Conservation (phyloP, 331 rosid species). For the Spiraea crenata region DNA sequence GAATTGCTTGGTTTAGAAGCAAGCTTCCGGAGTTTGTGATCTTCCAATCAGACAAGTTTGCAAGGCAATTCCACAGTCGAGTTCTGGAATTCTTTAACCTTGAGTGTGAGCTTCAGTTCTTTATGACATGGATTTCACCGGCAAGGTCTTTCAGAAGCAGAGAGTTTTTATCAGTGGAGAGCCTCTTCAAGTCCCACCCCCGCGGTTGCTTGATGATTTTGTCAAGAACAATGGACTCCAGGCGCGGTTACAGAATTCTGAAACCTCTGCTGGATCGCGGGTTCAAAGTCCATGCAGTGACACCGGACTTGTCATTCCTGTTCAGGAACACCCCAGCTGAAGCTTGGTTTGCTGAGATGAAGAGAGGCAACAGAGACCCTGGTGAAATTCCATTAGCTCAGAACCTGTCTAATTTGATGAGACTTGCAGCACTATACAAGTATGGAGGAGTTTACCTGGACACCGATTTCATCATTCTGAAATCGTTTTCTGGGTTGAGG, state of each 20-base stretch:
- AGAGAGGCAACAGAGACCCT: slow-evolving; percentile 66
- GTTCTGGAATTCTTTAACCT: slow-evolving; percentile 43
- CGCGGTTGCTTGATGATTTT: slow-evolving; percentile 62
- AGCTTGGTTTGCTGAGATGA: slow-evolving; percentile 52
- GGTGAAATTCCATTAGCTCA: slow-evolving; percentile 70
- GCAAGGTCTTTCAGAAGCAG: slow-evolving; percentile 45
- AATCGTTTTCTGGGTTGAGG: slow-evolving; percentile 48
- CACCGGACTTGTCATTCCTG: slow-evolving; percentile 65
- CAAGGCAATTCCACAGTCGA: slow-evolving; percentile 50
- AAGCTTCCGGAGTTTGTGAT: slow-evolving; percentile 52
- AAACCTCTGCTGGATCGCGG: slow-evolving; percentile 55
- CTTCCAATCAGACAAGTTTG: slow-evolving; percentile 47
- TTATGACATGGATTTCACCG: slow-evolving; percentile 83
- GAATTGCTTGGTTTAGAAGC: slow-evolving; percentile 58
- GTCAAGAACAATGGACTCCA: slow-evolving; percentile 67
- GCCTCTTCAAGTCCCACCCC: slow-evolving; percentile 64
- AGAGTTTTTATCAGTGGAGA: slow-evolving; percentile 52
- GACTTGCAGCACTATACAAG: slow-evolving; percentile 64
- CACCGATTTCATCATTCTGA: slow-evolving; percentile 62
- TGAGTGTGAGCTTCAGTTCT: slow-evolving; percentile 61
- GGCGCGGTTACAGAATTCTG: slow-evolving; percentile 42
- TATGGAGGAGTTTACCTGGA: slow-evolving; percentile 81
- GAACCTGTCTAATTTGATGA: slow-evolving; percentile 65
- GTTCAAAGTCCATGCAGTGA: slow-evolving; percentile 53
- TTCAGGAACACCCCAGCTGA: slow-evolving; percentile 55